Evolutionary conservation across 768 basidiomycete genomes (phyloP).

Genomic region (Porpolomopsis calyptriformis): DNA sequence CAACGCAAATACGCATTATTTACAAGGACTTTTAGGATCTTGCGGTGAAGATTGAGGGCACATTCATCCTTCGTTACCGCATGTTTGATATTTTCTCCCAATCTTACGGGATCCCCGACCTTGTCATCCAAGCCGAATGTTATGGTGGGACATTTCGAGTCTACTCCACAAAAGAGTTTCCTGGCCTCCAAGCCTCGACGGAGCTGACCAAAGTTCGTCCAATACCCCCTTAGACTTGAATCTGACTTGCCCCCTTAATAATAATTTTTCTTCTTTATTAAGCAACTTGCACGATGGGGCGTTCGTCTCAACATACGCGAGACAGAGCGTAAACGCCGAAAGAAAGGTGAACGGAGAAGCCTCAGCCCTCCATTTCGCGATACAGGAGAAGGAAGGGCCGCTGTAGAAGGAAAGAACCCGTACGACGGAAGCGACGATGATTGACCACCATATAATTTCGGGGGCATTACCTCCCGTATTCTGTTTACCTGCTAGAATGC

Average conservation of each 20-base stretch:
- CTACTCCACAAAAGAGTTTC: slow-evolving; percentile 64
- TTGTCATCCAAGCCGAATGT: slow-evolving; percentile 49
- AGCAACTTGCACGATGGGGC: slow-evolving; percentile 47
- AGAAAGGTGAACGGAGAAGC: slow-evolving; percentile 22
- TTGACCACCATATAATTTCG: neutral
- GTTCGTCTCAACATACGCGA: slow-evolving; percentile 51
- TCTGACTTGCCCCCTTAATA: neutral
- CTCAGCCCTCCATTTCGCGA: slow-evolving; percentile 9
- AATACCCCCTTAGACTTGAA: neutral
- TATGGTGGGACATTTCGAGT: slow-evolving; percentile 56
- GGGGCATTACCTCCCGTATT: no score
- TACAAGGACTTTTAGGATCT: slow-evolving; percentile 39
- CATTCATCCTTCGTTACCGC: slow-evolving; percentile 55
- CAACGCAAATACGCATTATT: neutral
- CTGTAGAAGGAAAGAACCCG: neutral
- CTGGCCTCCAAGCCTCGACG: slow-evolving; percentile 55
- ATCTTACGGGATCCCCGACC: slow-evolving; percentile 20
- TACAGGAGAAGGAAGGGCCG: neutral
- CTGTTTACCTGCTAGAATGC: no score
- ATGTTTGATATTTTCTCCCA: slow-evolving; percentile 50
- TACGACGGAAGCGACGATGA: neutral
- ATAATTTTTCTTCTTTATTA: neutral
- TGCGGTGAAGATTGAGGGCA: slow-evolving; percentile 59
- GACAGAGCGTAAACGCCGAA: slow-evolving; percentile 42
- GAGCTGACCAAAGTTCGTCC: slow-evolving; percentile 49